These are phyloP conservation scores for Periconia sp. DNA, from an alignment of 2,329 filamentous ascomycete species.

Conservation along the genomic window DNA sequence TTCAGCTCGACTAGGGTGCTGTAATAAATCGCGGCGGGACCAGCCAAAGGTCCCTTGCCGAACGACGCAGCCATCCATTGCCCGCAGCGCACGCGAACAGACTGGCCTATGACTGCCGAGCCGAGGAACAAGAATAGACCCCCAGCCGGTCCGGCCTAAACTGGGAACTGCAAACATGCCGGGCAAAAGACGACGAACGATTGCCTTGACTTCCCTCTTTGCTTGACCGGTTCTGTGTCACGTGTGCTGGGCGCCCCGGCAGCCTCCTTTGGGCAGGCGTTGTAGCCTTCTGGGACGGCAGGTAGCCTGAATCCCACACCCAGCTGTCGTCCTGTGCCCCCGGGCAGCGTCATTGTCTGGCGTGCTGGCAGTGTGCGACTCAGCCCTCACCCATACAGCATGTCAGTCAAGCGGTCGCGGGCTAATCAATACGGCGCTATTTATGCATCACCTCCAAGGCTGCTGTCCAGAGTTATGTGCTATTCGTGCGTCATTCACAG, in stretches of 20 bases:
- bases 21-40: constrained; percentile 12
- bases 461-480: no score
- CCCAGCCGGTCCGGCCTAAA: constrained; percentile 7
- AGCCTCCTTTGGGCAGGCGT: no score
- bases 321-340: no score
- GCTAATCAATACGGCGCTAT: no score
- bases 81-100: constrained; percentile 2
- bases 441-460: no score
- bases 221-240: constrained; percentile 18
- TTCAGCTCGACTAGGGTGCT: constrained; percentile 20
- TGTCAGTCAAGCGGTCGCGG: no score
- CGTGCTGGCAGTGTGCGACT: no score
- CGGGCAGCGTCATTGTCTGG: no score
- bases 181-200: not conserved
- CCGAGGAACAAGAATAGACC: constrained; percentile 16
- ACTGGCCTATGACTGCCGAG: constrained; percentile 10
- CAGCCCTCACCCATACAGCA: no score
- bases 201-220: not conserved
- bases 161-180: constrained; percentile 11
- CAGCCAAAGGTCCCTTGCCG: constrained; percentile 5
- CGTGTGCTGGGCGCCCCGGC: constrained; percentile 5
- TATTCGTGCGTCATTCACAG: no score
- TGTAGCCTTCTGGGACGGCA: no score
- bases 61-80: not conserved
- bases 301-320: no score